phyloP scores from a whole-genome alignment of 2,329 filamentous ascomycete genomes.

The Pestalotiopsis sp. region DNA sequence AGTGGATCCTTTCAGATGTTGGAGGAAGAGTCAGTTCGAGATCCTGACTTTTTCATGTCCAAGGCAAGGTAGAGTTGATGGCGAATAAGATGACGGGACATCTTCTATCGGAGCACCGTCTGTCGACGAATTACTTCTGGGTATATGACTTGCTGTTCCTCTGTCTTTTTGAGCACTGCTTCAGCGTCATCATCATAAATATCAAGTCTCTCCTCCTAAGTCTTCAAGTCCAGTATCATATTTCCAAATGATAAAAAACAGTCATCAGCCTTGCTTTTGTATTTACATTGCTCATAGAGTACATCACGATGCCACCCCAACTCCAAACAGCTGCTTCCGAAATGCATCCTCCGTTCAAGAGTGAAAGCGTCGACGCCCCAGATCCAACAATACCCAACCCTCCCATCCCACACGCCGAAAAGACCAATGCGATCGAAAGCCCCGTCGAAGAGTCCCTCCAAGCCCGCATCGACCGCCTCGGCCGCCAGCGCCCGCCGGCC shows the following conservation, averaged over 20 bases:
- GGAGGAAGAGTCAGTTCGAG: not conserved
- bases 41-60: not conserved
- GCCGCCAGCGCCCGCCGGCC: conserved; percentile 54
- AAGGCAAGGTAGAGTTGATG: not conserved
- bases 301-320: not conserved
- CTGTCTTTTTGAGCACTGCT: no score
- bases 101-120: no score
- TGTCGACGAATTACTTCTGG: no score
- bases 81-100: no score
- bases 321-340: not conserved
- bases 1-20: not conserved
- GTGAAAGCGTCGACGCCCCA: not conserved
- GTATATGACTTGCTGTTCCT: no score
- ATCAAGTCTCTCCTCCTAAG: no score
- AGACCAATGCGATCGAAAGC: not conserved
- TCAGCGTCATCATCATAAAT: no score
- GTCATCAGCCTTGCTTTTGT: not conserved
- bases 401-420: not conserved
- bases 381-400: not conserved
- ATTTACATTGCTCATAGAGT: not conserved
- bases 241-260: not conserved
- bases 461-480: conserved; percentile 52
- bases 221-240: no score
- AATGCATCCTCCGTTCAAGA: not conserved
- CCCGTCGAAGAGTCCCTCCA: conserved; percentile 2